Evolutionary conservation across 352 stramenopile species (phyloP), one percentile per base, ranked within the genome.

Genomic region (Globisporangium viniferum): DNA sequence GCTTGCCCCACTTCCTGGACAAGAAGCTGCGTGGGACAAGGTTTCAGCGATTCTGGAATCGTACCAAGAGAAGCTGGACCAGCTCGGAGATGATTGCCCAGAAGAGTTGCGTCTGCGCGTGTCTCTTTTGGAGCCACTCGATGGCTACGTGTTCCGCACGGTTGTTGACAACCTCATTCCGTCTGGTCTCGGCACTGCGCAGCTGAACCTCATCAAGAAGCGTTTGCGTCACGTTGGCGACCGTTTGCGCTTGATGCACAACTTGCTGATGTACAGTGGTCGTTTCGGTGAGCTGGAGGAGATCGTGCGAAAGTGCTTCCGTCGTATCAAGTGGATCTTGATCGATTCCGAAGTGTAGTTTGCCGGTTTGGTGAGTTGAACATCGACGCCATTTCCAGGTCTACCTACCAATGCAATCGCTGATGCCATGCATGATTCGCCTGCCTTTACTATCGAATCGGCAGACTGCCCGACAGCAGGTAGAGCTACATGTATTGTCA

Each of bases 261-360:
- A 96, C 76, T 73, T 95, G 73, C 82, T 97, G 68, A 94, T 95
- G 83, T 90, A 94, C 76, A 93, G 84, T 57, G 86, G 87, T 33
- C 86, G 90, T 48, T 95, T 85, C 70, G 84, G 86, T 33, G 75
- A 91, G 49, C 72, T 97, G 39, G 87, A 95, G 65, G 88, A 96
- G 67, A 94, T 97, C 57, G 88, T 97, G 60, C 89, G 90, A 46
- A 97, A 97, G 75, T 95, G 86, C 80, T 97, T 95, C 77, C 86
- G 87, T 66, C 89, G 90, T 68, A 94, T 97, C 75, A 96, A 95
- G 75, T 97, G 90, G 88, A 97, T 97, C 75, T 78, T 97, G 35
- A 94, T 94, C 68, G 90, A 97, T 67, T 95, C 88, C 36, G 88
- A 95, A 71, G 85, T 93, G 39, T 95, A 92, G 91, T 41, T 36